These are phyloP conservation scores for Dactylellina parvicollis DNA, from an alignment of 2,329 filamentous ascomycete genomes.

Conservation along the genomic window DNA sequence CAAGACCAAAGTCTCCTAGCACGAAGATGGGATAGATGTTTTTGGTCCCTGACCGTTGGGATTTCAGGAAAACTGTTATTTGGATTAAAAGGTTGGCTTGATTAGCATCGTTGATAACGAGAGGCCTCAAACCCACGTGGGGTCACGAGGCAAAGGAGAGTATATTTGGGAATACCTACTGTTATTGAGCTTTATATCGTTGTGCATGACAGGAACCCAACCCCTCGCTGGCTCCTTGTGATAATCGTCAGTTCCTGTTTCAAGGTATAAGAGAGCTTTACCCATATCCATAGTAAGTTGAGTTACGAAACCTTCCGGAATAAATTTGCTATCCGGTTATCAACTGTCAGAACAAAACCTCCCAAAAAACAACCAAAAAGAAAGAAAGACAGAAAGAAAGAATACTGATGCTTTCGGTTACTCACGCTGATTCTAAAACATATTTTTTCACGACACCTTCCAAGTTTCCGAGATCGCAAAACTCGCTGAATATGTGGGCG, in stretches of 20 bases:
- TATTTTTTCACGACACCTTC: neutral
- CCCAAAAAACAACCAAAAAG: too few relatives aligned
- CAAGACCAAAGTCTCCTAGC: constrained; percentile 34
- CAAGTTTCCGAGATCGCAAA: constrained; percentile 30
- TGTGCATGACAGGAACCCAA: constrained; percentile 23
- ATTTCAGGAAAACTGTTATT: constrained; percentile 39
- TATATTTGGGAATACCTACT: constrained; percentile 24
- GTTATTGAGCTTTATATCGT: constrained; percentile 44
- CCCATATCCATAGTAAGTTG: constrained; percentile 22
- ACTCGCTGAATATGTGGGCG: constrained; percentile 35
- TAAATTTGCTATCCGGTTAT: constrained; percentile 11
- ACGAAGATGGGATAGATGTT: constrained; percentile 45
- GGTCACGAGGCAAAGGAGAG: too few relatives aligned
- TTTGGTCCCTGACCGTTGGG: neutral
- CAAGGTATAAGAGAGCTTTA: constrained; percentile 14
- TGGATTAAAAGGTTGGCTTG: too few relatives aligned
- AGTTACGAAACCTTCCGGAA: constrained; percentile 32
- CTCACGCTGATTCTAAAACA: neutral
- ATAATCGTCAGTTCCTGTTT: neutral
- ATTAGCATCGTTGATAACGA: too few relatives aligned
- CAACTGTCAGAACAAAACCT: neutral
- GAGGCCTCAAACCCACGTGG: too few relatives aligned
- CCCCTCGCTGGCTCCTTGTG: neutral
- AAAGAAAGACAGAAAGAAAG: too few relatives aligned
- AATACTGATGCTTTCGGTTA: too few relatives aligned